These are phyloP conservation scores for Ustulina deusta DNA, from an alignment of 2,329 filamentous ascomycete genomes.

Conservation along the genomic window DNA sequence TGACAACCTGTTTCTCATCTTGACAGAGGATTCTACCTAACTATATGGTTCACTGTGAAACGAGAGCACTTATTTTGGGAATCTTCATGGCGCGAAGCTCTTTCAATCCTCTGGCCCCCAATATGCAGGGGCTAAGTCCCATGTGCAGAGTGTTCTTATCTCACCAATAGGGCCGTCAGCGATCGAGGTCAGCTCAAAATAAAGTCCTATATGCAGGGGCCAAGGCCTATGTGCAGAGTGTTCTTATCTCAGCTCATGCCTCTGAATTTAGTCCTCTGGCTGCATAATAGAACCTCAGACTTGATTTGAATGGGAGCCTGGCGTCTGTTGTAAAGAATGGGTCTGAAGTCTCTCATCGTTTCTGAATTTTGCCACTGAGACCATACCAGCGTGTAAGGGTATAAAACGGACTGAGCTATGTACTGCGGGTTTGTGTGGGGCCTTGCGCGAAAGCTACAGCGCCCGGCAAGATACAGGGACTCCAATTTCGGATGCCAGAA, in stretches of 20 bases:
- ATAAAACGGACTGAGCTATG: neutral
- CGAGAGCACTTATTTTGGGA: slow-evolving; percentile 11
- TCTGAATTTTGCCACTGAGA: neutral
- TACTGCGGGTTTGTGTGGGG: neutral
- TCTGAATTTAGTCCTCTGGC: slow-evolving; percentile 5
- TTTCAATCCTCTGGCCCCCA: slow-evolving; percentile 15
- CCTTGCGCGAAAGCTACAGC: neutral
- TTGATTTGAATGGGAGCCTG: neutral
- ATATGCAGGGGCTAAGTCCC: slow-evolving; percentile 18
- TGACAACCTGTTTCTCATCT: slow-evolving; percentile 19
- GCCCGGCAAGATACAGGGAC: neutral
- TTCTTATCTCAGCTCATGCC: slow-evolving; percentile 6
- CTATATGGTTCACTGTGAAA: slow-evolving; percentile 13
- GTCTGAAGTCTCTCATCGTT: neutral
- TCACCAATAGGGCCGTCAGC: slow-evolving; percentile 8
- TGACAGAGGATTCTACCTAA: neutral
- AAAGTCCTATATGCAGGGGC: slow-evolving; percentile 13
- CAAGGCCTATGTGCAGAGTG: slow-evolving; percentile 14
- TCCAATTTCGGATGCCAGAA: neutral
- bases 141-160: slow-evolving; percentile 10
- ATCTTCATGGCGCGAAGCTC: slow-evolving; percentile 17
- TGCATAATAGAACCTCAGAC: neutral
- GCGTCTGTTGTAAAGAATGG: neutral
- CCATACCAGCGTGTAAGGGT: neutral
- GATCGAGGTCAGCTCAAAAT: slow-evolving; percentile 7